Base-by-base conservation (phyloP, 2,329 filamentous ascomycete genomes). In the Aspergillus viridinutans region DNA sequence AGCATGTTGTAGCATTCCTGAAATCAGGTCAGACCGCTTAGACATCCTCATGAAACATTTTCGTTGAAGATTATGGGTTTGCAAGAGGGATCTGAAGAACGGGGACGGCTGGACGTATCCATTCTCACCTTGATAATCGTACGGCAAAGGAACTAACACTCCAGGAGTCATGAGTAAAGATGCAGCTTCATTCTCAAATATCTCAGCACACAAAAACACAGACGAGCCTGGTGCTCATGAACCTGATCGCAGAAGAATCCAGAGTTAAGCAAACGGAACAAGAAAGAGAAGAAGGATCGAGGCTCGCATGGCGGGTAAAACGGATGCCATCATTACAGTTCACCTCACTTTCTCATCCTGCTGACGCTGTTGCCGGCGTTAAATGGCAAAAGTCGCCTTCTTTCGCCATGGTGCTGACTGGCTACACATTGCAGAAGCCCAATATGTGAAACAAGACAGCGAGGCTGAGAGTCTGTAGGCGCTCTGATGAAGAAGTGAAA, bases 1-100 rank as follows among this genome's bases (percentile, higher is more conserved):
- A 64, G 65, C 73, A 77, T 76, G 61, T 66, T 75, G 73, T 63
- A 62, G 59, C 59, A 64, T 54, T 64, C 63, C 54, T 55, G 51
- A 49, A 50, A 32, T 26, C 55, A 45, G 28, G 56, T 70, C 47
- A 69, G 68, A 47, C 43, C 21, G 17, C 14, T 6, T 26, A 47
- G 10, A 4, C 10, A 17, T 7, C 12, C 54, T 25, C 23, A 23
- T 21, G 12, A 23, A 48, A 20, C 26, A 49, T 35, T 17, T 21
- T 23, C 40, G 32, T 6, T n/a, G 32, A 53, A 45, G 29, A 21
- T 10, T 35, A 38, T 10, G 29, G 20, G 14, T 23, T 14, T 25
- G 32, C 9, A 51, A 40, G 14, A 48, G 25, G 26, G 47, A 6
- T 17, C 14, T 32, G 5, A 10, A 47, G 29, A 29, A 38, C 3